Evolutionary conservation across 2,329 filamentous ascomycete genomes (phyloP).

Genomic region (Fusarium oligoseptatum): DNA sequence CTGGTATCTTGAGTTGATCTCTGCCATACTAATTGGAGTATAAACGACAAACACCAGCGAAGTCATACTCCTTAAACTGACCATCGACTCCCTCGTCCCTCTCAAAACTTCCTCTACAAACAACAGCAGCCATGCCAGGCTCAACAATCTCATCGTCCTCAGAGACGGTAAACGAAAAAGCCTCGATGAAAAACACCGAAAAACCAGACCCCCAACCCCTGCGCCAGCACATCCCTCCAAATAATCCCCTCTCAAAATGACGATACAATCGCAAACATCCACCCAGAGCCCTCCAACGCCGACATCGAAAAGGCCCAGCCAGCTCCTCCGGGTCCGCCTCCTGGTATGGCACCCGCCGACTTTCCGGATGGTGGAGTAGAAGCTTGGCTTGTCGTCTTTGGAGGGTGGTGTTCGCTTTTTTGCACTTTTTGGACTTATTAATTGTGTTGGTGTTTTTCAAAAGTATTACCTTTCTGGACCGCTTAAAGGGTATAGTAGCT

Average conservation of each 20-base stretch:
- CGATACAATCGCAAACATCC: slow-evolving; percentile 30
- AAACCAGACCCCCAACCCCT: slow-evolving; percentile 21
- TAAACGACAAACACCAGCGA: not conserved
- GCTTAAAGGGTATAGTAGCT: slow-evolving; percentile 62
- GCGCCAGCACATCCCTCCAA: slow-evolving; percentile 5
- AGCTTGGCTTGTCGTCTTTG: slow-evolving; percentile 70
- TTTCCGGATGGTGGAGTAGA: slow-evolving; percentile 71
- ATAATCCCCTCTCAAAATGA: slow-evolving; percentile 23
- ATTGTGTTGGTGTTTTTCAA: slow-evolving; percentile 68
- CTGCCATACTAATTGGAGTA: not conserved
- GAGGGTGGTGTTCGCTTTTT: slow-evolving; percentile 59
- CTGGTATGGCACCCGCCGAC: slow-evolving; percentile 59
- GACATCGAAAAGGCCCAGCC: slow-evolving; percentile 41
- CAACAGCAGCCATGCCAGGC: slow-evolving; percentile 35
- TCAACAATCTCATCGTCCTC: slow-evolving; percentile 46
- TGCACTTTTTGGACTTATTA: slow-evolving; percentile 61
- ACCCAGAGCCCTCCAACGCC: slow-evolving; percentile 48
- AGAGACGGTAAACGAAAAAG: slow-evolving; percentile 42
- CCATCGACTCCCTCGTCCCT: not conserved
- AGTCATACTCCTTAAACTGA: not conserved
- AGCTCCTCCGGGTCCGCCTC: slow-evolving; percentile 40
- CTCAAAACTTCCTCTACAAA: not conserved
- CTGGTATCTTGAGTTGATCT: not conserved
- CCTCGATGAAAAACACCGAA: slow-evolving; percentile 16
- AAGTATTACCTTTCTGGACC: slow-evolving; percentile 67